These are phyloP conservation scores for Nemania serpens DNA, from an alignment of 2,329 filamentous ascomycete species.

Conservation along the genomic window DNA sequence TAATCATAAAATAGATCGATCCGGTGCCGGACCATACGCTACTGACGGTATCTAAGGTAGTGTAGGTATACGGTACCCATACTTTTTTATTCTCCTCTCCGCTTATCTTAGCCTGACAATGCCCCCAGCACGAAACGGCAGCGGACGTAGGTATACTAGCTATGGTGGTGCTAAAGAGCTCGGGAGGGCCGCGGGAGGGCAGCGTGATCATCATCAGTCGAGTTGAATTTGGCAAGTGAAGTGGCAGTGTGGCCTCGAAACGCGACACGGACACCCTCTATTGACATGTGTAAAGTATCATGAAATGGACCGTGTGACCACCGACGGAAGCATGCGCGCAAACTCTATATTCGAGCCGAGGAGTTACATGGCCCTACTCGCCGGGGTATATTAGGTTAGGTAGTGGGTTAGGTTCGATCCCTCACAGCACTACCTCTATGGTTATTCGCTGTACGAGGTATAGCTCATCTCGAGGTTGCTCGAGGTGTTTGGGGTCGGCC, in stretches of 20 bases:
- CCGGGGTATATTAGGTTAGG: too few species aligned
- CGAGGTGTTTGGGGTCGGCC: too few species aligned
- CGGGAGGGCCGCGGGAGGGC: constrained; percentile 14
- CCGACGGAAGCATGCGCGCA: neutral
- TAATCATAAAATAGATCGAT: neutral
- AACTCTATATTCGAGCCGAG: neutral
- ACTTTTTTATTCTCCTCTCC: neutral
- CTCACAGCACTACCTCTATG: too few species aligned
- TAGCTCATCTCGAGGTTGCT: too few species aligned
- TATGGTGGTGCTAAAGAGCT: neutral
- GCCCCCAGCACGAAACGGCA: neutral
- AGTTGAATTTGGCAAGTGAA: neutral
- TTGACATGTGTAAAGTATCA: neutral
- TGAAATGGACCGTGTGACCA: neutral
- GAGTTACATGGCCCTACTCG: neutral
- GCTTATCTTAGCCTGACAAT: constrained; percentile 12
- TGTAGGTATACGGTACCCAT: neutral
- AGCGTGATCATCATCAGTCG: constrained; percentile 9
- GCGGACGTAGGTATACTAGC: too few species aligned
- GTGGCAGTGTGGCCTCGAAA: neutral
- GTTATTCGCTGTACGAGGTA: too few species aligned
- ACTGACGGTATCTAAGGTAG: neutral
- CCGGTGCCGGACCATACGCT: neutral
- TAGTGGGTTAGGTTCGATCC: too few species aligned
- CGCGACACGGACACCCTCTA: neutral